These are phyloP conservation scores for Fusarium metavorans DNA, from an alignment of 2,329 filamentous ascomycete species.

Conservation along the genomic window DNA sequence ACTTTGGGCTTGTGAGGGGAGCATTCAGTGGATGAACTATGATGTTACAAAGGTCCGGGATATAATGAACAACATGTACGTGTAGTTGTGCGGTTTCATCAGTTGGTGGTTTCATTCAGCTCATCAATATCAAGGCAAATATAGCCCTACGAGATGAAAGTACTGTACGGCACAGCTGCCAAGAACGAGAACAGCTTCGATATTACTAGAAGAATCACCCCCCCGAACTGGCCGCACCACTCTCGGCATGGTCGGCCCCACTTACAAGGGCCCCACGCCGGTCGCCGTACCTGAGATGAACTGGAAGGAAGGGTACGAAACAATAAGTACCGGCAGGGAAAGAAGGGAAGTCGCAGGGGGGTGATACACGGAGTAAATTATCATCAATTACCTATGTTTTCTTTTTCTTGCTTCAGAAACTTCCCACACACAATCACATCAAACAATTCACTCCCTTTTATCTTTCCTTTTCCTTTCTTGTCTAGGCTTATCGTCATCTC, in stretches of 20 bases:
- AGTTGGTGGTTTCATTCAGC: not conserved
- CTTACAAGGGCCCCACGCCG: not conserved
- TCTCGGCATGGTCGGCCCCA: conserved; percentile 25
- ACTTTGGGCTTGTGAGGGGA: not conserved
- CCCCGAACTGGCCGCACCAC: not conserved
- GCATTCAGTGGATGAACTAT: not conserved
- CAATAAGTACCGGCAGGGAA: conserved; percentile 22
- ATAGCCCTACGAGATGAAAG: not conserved
- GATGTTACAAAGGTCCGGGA: not conserved
- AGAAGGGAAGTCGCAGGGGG: conserved; percentile 7
- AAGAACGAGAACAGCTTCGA: not conserved
- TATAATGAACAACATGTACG: not conserved
- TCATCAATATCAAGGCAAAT: not conserved
- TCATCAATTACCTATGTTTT: not conserved
- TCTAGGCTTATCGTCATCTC: not conserved
- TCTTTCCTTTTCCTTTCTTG: not conserved
- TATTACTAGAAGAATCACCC: not conserved
- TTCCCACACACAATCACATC: not conserved
- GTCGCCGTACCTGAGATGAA: not conserved
- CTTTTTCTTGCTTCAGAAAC: not conserved
- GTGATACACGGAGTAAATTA: conserved; percentile 13
- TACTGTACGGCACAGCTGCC: not conserved
- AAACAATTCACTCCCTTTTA: conserved; percentile 9
- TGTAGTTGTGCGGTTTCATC: not conserved
- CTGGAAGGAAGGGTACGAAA: conserved; percentile 7